phyloP scores from a whole-genome alignment of 2,329 filamentous ascomycete species.

The Aspergillus fischeri region DNA sequence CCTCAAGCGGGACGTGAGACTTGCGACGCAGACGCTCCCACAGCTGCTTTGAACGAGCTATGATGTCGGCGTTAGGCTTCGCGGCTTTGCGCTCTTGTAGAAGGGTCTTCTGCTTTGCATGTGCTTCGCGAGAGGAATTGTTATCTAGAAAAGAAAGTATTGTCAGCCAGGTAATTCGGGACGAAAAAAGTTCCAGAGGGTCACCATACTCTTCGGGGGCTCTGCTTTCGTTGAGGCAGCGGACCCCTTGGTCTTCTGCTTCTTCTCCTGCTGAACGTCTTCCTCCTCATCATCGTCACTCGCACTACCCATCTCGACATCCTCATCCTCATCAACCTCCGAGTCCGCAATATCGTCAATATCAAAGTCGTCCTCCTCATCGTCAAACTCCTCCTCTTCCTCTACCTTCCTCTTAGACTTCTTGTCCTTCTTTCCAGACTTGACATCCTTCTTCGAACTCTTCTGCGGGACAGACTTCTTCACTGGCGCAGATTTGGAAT shows the following conservation, averaged over 20 bases:
- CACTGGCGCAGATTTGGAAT: constrained; percentile 23
- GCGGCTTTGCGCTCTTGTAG: constrained; percentile 83
- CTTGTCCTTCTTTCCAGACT: constrained; percentile 31
- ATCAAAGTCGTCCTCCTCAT: constrained; percentile 52
- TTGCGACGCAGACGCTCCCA: constrained; percentile 93
- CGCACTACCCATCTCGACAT: constrained; percentile 38
- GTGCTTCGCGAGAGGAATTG: constrained; percentile 75
- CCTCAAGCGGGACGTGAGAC: constrained; percentile 85
- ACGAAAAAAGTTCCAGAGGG: constrained; percentile 14
- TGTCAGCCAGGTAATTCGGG: constrained; percentile 11
- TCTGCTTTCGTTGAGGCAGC: constrained; percentile 14
- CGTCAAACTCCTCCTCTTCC: constrained; percentile 44
- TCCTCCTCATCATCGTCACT: constrained; percentile 35
- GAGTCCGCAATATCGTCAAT: constrained; percentile 49
- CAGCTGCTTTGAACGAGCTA: constrained; percentile 87
- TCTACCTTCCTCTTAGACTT: constrained; percentile 34
- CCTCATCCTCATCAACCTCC: constrained; percentile 44
- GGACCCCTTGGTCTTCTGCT: constrained; percentile 14
- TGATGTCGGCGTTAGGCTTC: constrained; percentile 87
- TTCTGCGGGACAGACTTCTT: constrained; percentile 21
- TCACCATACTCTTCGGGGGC: constrained; percentile 25
- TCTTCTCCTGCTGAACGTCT: constrained; percentile 23
- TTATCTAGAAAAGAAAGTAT: constrained; percentile 47
- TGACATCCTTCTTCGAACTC: constrained; percentile 27
- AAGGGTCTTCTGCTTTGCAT: constrained; percentile 87